Base-by-base conservation (phyloP, 768 basidiomycete genomes). In the Lactarius hengduanensis region DNA sequence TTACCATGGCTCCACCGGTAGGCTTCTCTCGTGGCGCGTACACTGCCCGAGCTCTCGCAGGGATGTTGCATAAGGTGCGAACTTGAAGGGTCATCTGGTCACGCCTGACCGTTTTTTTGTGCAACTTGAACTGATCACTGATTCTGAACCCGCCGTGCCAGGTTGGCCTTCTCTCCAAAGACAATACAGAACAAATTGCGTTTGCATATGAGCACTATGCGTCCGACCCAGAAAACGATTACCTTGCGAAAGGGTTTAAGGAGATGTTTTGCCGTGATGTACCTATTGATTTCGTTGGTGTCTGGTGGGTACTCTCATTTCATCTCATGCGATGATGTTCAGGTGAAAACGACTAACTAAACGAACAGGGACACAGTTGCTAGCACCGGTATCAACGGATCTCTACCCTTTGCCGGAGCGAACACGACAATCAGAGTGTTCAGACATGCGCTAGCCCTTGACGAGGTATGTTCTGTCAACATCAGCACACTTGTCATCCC, bases 1-100 rank as follows among this genome's bases (percentile, higher is more conserved):
- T 62, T 57, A 54, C 38, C 13, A 10, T 15, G 15, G 4, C 4
- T 0, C 5, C 38, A 40, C 38, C 10, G 38, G 15, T 72, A 87
- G 91, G 92, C 0, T 95, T 94, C 72, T 93, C 91, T 53, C 83
- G 92, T 36, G 86, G 86, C 18, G 83, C 83, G 3, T 88, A 85
- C 73, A 86, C 86, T 10, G 82, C 81, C 15, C 83, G 93, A 62
- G 91, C 91, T 7, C 78, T 92, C 20, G 92, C 86, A 3, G 91
- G 91, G 9, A 83, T 91, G 78, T 73, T 94, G 5, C 76, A 88
- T 76, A 91, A 90, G 80, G 65, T 66, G 40, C 10, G 13, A 38
- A 55, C 18, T 0, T 57, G 32, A 40, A 10, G 38, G 38, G 13
- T 13, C 38, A 5, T 40, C 11, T 2, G 32, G 40, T 55, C 26